Base-by-base conservation (phyloP, 257 asterid species). In the Paraleonurus japonicus region DNA sequence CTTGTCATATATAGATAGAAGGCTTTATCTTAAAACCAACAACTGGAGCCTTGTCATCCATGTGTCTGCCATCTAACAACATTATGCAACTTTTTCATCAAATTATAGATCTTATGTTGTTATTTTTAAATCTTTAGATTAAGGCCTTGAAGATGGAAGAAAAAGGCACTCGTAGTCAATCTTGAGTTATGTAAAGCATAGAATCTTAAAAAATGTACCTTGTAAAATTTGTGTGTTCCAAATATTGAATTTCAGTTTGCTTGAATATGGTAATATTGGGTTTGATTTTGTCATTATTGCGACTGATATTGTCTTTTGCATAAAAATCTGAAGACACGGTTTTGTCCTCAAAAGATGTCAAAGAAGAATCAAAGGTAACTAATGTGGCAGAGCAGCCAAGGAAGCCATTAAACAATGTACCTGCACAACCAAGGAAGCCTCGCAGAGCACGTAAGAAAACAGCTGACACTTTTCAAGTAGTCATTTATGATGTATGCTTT, bases 401-500 rank as follows among this genome's bases (percentile, higher is more conserved):
- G 84, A 74, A 67, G 70, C 47, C 65, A 64, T 73, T 26, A 27
- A 64, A 37, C 41, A 72, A 68, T 74, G 84, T 64, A 54, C 54
- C 76, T 12, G 77, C 78, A 11, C 80, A 77, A 72, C 87, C 87
- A 65, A 82, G 39, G 70, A 90, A 83, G 75, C 81, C 85, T 10
- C 96, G 35, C 16, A 85, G 89, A 76, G 89, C 71, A 63, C 89
- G 96, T 93, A 87, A 86, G 94, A 22, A 24, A 67, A 45, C 16
- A 16, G 41, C 32, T 22, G 69, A 72, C 73, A 27, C 69, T 65
- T 70, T 78, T 50, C 53, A 12, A 70, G 5, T 16, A 17, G 65
- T 78, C 62, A 67, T 63, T 27, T 23, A 65, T 59, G 61, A 30
- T 57, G 16, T 47, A 28, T 50, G 26, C 41, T 26, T 64, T 53